Percentiles rank a stretch among this genome's conserved stretches.
Evolutionary conservation across 2,329 filamentous ascomycete species (phyloP).

Genomic region (Albifimbria verrucaria): DNA sequence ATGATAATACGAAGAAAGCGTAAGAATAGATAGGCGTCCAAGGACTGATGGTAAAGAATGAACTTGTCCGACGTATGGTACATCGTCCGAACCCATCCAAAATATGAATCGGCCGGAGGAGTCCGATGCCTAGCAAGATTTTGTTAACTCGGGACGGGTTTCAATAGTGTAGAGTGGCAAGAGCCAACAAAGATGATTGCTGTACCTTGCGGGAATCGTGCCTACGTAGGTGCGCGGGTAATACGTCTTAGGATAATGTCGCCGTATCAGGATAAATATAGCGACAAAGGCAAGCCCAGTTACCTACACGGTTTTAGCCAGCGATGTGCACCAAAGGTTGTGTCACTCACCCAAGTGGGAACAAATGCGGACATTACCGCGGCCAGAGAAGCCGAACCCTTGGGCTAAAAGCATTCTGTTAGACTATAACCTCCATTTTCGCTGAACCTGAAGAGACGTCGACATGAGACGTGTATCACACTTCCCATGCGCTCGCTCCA

Average conservation of each 20-base stretch:
- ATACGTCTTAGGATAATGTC: not conserved
- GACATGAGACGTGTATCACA: no score
- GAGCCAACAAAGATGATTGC: not conserved
- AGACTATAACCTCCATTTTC: no score
- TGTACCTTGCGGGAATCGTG: conserved; percentile 1
- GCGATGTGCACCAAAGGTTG: not conserved
- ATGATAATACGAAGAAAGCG: conserved; percentile 1
- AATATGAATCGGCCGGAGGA: not conserved
- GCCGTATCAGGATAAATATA: not conserved
- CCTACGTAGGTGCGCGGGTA: not conserved
- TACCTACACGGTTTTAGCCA: not conserved
- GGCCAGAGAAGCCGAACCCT: not conserved
- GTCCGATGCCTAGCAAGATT: not conserved
- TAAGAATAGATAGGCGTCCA: conserved; percentile 1
- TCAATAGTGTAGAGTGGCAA: not conserved
- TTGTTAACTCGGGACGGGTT: not conserved
- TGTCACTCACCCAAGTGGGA: conserved; percentile 1
- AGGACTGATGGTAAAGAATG: not conserved
- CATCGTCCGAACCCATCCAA: not conserved
- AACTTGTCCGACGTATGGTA: not conserved
- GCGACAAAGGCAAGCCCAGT: not conserved
- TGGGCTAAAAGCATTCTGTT: no score
- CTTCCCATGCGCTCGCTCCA: no score
- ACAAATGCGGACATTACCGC: conserved; percentile 2
- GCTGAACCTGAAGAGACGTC: no score